Base-by-base conservation (phyloP, 2,329 filamentous ascomycete genomes). In the Penicillium capsulatum region DNA sequence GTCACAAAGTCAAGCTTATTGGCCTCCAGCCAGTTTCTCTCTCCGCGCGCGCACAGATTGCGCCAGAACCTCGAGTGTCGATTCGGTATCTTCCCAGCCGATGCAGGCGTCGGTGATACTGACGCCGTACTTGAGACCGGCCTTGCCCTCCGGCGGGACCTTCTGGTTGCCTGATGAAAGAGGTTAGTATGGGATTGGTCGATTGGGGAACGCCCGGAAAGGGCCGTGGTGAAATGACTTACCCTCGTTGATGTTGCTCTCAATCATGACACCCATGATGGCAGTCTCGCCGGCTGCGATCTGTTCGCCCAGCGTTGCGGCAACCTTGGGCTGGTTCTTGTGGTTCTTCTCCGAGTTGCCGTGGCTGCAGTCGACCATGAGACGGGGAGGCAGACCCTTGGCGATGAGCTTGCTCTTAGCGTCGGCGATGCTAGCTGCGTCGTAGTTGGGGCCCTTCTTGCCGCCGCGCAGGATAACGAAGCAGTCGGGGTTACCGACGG, bases 281-380 rank as follows among this genome's bases (percentile, higher is more conserved):
- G 75, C 84, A 3, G 77, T 77, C 71, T 97, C 91, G 24, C 92
- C 92, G 42, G 77, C 79, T 38, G 83, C 76, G 44, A 98, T 86
- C 70, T 98, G 92, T 59, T 86, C 81, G 2, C 86, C 89, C 41
- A 98, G 66, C 8, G 75, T 78, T 35, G 80, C 81, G 3, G 89
- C 90, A 14, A 98, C 92, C 75, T 91, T 89, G 52, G 90, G 90
- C 71, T 98, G 92, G 69, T 97, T 98, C 72, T 82, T 89, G 76
- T 97, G 91, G 69, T 97, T 81, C 78, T 98, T 98, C 63, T 84
- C 73, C 31, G 87, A 94, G 74, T 96, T 96, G 50, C 92, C 92
- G 66, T 98, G 92, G 65, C 86, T 92, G 77, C 92, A 98, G 70
- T 98, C 92, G 19, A 98, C 84, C 92, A 98, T 98, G 59, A 98